Conservation (phyloP, 2,329 filamentous ascomycete genomes). For the Microdochium trichocladiopsis region DNA sequence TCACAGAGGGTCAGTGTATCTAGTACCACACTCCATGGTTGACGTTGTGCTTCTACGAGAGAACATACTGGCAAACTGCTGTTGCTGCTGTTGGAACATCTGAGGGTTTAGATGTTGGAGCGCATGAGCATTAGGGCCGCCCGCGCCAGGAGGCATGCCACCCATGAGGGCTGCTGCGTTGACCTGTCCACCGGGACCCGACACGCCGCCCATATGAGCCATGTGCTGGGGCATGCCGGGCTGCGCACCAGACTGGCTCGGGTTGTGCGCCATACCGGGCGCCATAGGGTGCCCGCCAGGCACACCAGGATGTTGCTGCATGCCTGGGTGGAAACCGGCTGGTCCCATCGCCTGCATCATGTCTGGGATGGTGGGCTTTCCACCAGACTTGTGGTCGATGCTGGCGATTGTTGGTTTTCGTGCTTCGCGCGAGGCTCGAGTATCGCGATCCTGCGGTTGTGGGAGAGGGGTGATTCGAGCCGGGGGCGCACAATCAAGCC, state of each 20-base stretch:
- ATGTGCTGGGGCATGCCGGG: slow-evolving; percentile 63
- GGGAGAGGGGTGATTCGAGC: background rate
- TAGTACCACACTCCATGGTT: no score
- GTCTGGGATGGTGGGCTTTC: slow-evolving; percentile 30
- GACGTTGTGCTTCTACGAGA: slow-evolving; percentile 6
- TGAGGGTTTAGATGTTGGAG: slow-evolving; percentile 66
- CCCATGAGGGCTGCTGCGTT: slow-evolving; percentile 69
- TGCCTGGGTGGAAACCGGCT: slow-evolving; percentile 59
- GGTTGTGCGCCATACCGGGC: slow-evolving; percentile 58
- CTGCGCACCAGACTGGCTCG: slow-evolving; percentile 62
- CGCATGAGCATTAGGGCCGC: slow-evolving; percentile 59
- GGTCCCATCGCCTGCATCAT: slow-evolving; percentile 69
- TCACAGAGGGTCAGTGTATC: no score
- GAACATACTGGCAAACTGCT: slow-evolving; percentile 25
- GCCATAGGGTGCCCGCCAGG: slow-evolving; percentile 58
- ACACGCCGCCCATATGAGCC: slow-evolving; percentile 59
- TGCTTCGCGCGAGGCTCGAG: no score
- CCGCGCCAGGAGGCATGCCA: slow-evolving; percentile 63
- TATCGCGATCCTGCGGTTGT: slow-evolving; percentile 4
- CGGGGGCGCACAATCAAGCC: background rate
- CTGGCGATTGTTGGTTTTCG: no score
- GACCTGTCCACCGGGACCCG: slow-evolving; percentile 64
- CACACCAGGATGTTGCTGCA: slow-evolving; percentile 65
- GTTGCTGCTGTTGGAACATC: slow-evolving; percentile 47
- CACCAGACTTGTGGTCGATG: no score